phyloP scores from a whole-genome alignment of 2,329 filamentous ascomycete genomes.

The Huntiella bhutanensis region DNA sequence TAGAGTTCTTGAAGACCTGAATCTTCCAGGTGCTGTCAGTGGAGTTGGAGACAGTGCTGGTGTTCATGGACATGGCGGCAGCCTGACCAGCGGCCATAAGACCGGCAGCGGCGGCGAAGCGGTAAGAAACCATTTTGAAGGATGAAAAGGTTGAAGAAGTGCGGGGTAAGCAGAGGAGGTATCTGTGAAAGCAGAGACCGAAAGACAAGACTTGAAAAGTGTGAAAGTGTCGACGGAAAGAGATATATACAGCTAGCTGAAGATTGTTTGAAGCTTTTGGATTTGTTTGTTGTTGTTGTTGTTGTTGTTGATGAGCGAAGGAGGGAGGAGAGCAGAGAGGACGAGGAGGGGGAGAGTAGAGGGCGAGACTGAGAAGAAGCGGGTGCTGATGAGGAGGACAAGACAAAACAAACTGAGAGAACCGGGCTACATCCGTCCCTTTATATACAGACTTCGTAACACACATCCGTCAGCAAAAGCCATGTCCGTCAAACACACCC shows the following conservation, averaged over 20 bases:
- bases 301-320: background rate
- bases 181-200: background rate
- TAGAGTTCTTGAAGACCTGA: constrained; percentile 2
- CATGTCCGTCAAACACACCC: background rate
- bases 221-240: background rate
- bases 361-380: background rate
- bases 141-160: background rate
- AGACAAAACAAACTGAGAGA: background rate
- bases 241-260: background rate
- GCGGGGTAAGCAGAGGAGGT: background rate
- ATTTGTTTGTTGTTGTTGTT: too few species aligned
- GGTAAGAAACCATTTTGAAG: constrained; percentile 13
- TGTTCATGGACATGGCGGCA: constrained; percentile 2
- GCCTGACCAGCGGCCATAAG: constrained; percentile 9
- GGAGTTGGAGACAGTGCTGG: background rate
- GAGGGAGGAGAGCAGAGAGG: background rate
- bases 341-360: background rate
- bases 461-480: background rate
- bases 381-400: constrained; percentile 2
- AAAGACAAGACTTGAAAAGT: background rate
- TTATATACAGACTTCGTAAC: background rate
- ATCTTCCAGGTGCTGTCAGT: constrained; percentile 3
- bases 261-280: background rate
- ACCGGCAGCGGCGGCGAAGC: constrained; percentile 2
- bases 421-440: background rate